phyloP scores from a whole-genome alignment of 257 asterid genomes.

The Catharanthus roseus region DNA sequence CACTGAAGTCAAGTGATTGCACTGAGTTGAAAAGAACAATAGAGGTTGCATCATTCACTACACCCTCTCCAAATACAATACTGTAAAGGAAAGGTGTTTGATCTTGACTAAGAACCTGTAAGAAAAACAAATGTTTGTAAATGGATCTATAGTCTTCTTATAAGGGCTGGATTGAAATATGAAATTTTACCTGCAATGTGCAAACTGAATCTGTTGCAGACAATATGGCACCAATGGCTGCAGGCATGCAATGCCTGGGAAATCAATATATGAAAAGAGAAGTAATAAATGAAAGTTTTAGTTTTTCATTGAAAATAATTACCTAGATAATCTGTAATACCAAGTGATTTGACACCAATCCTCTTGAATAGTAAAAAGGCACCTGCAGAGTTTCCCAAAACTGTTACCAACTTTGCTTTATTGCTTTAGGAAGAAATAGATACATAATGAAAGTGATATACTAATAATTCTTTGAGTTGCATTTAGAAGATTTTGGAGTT shows the following conservation, averaged over 20 bases:
- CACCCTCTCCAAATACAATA: conserved; percentile 69
- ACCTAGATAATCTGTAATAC: conserved; percentile 4
- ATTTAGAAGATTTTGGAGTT: too few relatives aligned
- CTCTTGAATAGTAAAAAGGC: neutral
- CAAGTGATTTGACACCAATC: conserved; percentile 1
- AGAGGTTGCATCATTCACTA: conserved; percentile 64
- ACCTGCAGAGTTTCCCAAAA: neutral
- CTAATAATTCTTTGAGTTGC: too few relatives aligned
- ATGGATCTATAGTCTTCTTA: neutral
- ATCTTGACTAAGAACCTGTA: conserved; percentile 58
- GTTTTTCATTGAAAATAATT: neutral
- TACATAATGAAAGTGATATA: too few relatives aligned
- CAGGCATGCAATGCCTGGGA: neutral
- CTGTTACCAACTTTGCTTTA: too few relatives aligned
- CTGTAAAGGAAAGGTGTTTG: conserved; percentile 63
- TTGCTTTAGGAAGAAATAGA: too few relatives aligned
- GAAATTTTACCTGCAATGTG: conserved; percentile 50
- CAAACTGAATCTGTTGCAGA: conserved; percentile 75
- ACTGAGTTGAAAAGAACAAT: conserved; percentile 72
- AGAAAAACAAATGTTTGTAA: conserved; percentile 2
- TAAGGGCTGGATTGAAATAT: conserved; percentile 6
- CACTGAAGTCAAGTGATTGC: conserved; percentile 53
- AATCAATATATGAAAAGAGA: neutral
- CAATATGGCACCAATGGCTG: conserved; percentile 68
- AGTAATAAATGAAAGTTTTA: neutral